Evolutionary conservation across 345 rosid species (phyloP), one percentile per base, ranked within the genome.

Genomic region (Carallia pectinifolia): DNA sequence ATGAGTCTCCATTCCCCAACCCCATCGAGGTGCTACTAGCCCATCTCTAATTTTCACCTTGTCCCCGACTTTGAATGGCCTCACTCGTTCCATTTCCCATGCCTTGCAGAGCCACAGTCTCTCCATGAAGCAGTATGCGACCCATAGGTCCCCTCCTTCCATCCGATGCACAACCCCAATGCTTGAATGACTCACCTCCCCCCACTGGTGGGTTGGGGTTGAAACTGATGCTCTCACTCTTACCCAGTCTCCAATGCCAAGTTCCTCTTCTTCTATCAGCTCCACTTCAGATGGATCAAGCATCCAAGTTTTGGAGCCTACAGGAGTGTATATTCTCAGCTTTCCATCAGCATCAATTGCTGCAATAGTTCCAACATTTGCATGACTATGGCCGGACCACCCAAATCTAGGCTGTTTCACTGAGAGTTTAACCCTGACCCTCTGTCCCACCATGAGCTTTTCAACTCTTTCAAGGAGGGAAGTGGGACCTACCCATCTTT

Each of bases 1-100:
- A 72, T 87, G 89, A 4, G 99, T 95, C 85, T 95, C 99, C 99
- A 95, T 92, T 79, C 99, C 98, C 99, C 97, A 95, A 18, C 90
- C 99, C 99, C 97, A 92, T 65, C 98, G 82, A 17, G 99, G 99
- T 48, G 88, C 74, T 55, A 83, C 87, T 76, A 95, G 72, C 61
- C 90, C 91, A 53, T 86, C 93, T 79, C 84, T 81, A 31, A 92
- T 92, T 78, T 84, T 85, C 67, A 92, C 97, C 74, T 76, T 82
- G 80, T 95, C 98, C 7, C 94, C 89, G 1, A 89, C 82, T 69
- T 78, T 81, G 71, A 90, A 92, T 15, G 91, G 86, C 67, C 96
- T 86, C 62, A 92, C 71, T 65, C 86, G 67, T 68, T 89, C 97
- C 92, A 95, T 84, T 85, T 95, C 99, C 68, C 65, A 82, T 4